Base-by-base conservation (phyloP, 179 eudicot genomes). In the Actinidia arguta region DNA sequence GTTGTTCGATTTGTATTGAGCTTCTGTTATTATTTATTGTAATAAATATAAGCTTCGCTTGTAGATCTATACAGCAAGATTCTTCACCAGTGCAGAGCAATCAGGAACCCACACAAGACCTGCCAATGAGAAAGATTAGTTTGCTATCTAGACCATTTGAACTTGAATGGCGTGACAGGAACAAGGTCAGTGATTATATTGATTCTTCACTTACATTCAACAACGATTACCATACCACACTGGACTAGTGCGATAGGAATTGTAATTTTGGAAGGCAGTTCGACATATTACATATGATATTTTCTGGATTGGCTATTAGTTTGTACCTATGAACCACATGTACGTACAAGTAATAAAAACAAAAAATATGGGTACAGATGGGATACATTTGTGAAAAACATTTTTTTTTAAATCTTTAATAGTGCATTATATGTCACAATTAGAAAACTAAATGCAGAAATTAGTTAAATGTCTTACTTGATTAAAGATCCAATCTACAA, bases 131-230 rank as follows among this genome's bases (percentile, higher is more conserved):
- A 79, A 95, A 94, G 87, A 91, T 93, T 66, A 88, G 98, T 87
- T 83, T 96, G 88, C 91, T 96, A 17, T 84, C 94, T 48, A 91
- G 98, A 88, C 98, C 99, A 78, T 96, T 96, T 89, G 97, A 95
- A 82, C 92, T 96, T 82, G 95, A 98, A 52, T 95, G 99, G 99
- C 93, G 95, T 81, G 98, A 96, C 78, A 89, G 83, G 85, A 93
- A 86, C 90, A 96, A 93, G 98, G 99, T 95, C 56, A 80, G 86
- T 70, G 55, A 27, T 20, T 69, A 24, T n/a, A 5, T 47, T 54
- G 64, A 54, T 52, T 52, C 63, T 52, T 27, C 3, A 50, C 16
- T 11, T 66, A 78, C n/a, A 66, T 66, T 52, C 17, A 31, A 14
- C 44, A 36, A 39, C 66, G 81, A 64, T n/a, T 31, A 24, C 13